These are phyloP conservation scores for Hibiscus tridactylites DNA, from an alignment of 345 rosid genomes.

Conservation along the genomic window DNA sequence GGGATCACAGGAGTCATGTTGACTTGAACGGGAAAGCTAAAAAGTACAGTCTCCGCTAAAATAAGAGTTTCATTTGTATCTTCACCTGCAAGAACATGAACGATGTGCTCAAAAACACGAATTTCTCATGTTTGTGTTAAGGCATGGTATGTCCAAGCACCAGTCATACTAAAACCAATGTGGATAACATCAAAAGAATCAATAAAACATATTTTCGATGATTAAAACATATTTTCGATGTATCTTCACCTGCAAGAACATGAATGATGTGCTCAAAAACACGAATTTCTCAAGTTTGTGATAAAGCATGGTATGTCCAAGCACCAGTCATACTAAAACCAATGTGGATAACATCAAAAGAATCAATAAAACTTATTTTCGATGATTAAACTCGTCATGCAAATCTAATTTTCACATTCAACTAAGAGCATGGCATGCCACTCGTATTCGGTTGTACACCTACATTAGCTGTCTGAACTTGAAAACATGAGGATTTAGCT, in stretches of 20 bases:
- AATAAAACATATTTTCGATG: not conserved
- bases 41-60: constrained; percentile 13
- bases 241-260: constrained; percentile 28
- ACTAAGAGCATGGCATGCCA: not conserved
- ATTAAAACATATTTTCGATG: not conserved
- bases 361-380: not conserved
- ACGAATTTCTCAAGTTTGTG: not conserved
- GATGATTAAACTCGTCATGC: not conserved
- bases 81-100: constrained; percentile 28
- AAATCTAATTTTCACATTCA: not conserved
- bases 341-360: not conserved
- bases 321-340: not conserved
- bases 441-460: no score
- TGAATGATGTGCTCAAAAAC: not conserved
- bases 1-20: constrained; percentile 60
- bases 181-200: not conserved
- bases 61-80: constrained; percentile 21
- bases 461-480: not conserved
- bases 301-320: not conserved
- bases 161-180: not conserved
- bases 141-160: not conserved
- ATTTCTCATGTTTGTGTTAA: not conserved
- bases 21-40: constrained; percentile 7
- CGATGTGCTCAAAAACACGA: not conserved
- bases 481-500: not conserved